A percentile compares a stretch with the other conserved stretches of the same genome.
phyloP scores from a whole-genome alignment of 2,329 filamentous ascomycete genomes.

The Coniochaeta hoffmannii region DNA sequence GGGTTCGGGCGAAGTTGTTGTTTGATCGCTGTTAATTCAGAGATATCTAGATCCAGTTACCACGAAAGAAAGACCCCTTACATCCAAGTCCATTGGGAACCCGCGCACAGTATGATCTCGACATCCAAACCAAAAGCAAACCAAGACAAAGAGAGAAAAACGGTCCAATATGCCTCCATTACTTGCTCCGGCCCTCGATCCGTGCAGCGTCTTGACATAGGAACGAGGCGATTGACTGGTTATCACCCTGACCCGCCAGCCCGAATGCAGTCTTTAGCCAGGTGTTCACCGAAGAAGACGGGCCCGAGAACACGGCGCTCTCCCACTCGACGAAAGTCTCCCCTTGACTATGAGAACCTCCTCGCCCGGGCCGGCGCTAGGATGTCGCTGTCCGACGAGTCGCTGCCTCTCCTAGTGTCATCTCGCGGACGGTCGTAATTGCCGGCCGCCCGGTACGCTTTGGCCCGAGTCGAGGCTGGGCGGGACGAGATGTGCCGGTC shows the following conservation, averaged over 20 bases:
- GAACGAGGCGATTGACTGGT: background rate
- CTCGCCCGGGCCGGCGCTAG: no score
- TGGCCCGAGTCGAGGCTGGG: no score
- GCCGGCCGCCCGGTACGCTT: no score
- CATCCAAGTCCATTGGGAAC: background rate
- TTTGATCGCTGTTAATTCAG: background rate
- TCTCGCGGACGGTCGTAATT: no score
- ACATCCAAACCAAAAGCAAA: background rate
- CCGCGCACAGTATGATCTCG: background rate
- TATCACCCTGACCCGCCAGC: background rate
- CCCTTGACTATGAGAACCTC: no score
- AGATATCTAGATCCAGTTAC: background rate
- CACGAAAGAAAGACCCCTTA: background rate
- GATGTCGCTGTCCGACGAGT: no score
- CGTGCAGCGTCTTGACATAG: background rate
- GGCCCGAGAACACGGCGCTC: background rate
- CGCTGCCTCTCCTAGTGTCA: no score
- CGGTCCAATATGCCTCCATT: background rate
- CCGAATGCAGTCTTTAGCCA: background rate
- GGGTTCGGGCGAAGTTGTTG: background rate
- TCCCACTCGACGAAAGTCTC: background rate
- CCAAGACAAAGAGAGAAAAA: background rate
- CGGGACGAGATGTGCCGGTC: no score
- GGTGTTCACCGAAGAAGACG: background rate
- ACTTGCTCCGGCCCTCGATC: background rate